Conservation (phyloP, 495 filamentous ascomycete genomes). For the Penicillium psychrofluorescens region DNA sequence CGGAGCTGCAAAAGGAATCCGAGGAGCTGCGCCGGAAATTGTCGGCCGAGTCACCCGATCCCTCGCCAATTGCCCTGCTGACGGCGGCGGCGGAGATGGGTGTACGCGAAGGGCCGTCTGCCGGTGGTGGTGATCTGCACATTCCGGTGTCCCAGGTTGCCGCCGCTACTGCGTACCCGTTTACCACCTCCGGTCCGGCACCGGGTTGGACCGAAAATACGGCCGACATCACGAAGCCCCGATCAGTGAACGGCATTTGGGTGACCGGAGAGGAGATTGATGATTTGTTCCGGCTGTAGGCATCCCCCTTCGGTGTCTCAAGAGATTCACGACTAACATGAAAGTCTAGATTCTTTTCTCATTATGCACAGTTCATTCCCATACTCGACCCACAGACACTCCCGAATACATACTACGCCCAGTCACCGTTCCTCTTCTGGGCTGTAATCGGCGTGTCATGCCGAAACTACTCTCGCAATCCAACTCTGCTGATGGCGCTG, state of each 20-base stretch:
- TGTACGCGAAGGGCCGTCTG: neutral
- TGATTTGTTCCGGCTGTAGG: conserved; percentile 28
- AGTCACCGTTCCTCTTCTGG: conserved; percentile 47
- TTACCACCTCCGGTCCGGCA: neutral
- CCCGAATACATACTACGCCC: conserved; percentile 36
- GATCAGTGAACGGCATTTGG: conserved; percentile 20
- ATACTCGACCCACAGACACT: conserved; percentile 31
- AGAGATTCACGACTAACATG: neutral
- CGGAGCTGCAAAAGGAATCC: conserved; percentile 30
- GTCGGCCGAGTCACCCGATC: conserved; percentile 7
- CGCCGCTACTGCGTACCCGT: too few relatives aligned
- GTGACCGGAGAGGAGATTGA: conserved; percentile 28
- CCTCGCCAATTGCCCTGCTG: conserved; percentile 22
- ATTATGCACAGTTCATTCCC: conserved; percentile 40
- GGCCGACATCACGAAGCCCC: conserved; percentile 14
- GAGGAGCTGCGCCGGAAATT: conserved; percentile 30
- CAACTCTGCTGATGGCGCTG: conserved; percentile 33
- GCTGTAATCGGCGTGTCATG: conserved; percentile 34
- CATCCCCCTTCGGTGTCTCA: too few relatives aligned
- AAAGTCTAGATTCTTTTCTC: conserved; percentile 33
- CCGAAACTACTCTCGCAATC: conserved; percentile 31
- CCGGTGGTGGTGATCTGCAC: neutral
- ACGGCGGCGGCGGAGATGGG: conserved; percentile 27
- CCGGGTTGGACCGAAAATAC: neutral
- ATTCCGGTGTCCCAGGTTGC: too few relatives aligned